Evolutionary conservation across 495 filamentous ascomycete species (phyloP), one percentile per base, ranked within the genome.

Genomic region (Tuber aestivum): DNA sequence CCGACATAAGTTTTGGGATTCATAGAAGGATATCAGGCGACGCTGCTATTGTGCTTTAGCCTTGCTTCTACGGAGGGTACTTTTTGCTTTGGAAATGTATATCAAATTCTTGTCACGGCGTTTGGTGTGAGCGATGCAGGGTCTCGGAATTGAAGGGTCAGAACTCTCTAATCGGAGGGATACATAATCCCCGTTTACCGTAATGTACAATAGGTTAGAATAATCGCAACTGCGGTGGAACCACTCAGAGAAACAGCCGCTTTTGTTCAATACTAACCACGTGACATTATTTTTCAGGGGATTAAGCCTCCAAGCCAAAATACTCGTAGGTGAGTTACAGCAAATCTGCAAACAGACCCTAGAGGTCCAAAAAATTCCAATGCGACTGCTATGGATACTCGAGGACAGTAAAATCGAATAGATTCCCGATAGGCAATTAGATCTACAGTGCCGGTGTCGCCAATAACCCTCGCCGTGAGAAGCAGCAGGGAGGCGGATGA

Each of bases 171-270:
- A 65, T 7, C n/a, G 32, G 56, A 65, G 56, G 56, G 56, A 61
- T 27, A 65, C 56, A 65, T 65, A 65, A 32, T 65, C 56, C 32
- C 56, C 56, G 12, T 32, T 32, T 65, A 32, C 27, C 32, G 56
- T 56, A 56, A 7, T 56, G 48, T 65, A 65, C 27, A 32, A 65
- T 65, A 65, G 27, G 56, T 65, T 65, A 65, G 56, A 65, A 65
- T 32, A 65, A 65, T 65, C 56, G 32, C n/a, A 4, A 32, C 12
- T 18, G n/a, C 5, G 56, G 16, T 18, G 56, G 27, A 65, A 27
- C 16, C 56, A 12, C n/a, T 32, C n/a, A 6, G 3, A 65, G 10
- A 32, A 16, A 3, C 56, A 32, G n/a, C 27, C 56, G n/a, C 56
- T 65, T 16, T 61, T 65, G n/a, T 18, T 65, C 32, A 12, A 23